These are phyloP conservation scores for Sugiyamaella grinbergsii DNA, from an alignment of 1,139 yeast genomes.

Conservation along the genomic window DNA sequence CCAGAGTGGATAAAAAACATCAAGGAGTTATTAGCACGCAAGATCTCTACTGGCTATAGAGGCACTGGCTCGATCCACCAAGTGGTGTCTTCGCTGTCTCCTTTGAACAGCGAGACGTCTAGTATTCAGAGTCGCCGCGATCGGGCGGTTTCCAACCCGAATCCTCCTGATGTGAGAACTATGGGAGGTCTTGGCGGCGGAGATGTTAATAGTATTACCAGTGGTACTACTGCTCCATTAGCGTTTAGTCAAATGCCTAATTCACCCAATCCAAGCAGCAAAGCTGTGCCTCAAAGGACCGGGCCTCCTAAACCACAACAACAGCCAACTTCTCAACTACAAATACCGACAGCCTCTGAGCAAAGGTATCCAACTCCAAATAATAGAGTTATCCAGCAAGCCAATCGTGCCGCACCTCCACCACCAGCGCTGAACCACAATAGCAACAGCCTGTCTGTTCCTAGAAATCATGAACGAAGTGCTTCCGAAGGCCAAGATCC, in stretches of 20 bases:
- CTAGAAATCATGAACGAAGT: constrained; percentile 34
- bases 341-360: too few relatives aligned
- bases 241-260: constrained; percentile 10
- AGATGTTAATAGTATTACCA: constrained; percentile 3
- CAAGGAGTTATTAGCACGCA: constrained; percentile 62
- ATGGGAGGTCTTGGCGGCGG: too few relatives aligned
- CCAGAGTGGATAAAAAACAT: constrained; percentile 69
- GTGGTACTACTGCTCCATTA: constrained; percentile 6
- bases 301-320: constrained; percentile 21
- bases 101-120: constrained; percentile 7
- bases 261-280: constrained; percentile 2
- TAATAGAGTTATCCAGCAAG: constrained; percentile 13
- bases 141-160: constrained; percentile 26
- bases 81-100: not conserved
- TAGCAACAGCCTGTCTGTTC: constrained; percentile 8
- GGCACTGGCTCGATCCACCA: constrained; percentile 63
- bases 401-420: constrained; percentile 19
- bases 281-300: too few relatives aligned
- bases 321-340: constrained; percentile 8
- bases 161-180: constrained; percentile 15
- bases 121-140: constrained; percentile 18
- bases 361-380: constrained; percentile 15
- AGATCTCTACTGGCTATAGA: constrained; percentile 70
- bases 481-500: constrained; percentile 41
- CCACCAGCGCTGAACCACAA: constrained; percentile 6